Percentiles rank a stretch among this genome's conserved stretches.
Conservation (phyloP, 352 stramenopile genomes). For the Phytophthora sp. region DNA sequence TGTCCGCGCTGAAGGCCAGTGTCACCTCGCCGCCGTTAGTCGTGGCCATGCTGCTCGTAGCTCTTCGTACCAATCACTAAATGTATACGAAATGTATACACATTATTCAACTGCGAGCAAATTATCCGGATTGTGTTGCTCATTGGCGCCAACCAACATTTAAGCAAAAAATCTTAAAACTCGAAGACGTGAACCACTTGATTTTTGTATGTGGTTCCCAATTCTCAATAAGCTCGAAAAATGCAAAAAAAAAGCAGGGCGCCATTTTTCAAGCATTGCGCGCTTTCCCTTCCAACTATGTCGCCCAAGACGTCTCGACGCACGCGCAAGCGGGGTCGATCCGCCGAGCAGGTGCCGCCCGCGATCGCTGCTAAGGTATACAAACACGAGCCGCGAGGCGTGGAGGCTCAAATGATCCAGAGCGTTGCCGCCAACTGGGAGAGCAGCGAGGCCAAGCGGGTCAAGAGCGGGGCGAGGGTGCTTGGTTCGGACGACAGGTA, state of each 20-base stretch:
- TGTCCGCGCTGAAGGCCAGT: constrained; percentile 68
- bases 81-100: no score
- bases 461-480: background rate
- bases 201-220: constrained; percentile 5
- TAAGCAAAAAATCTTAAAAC: constrained; percentile 6
- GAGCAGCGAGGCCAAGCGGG: background rate
- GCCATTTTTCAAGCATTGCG: constrained; percentile 21
- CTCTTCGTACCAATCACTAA: background rate
- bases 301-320: constrained; percentile 18
- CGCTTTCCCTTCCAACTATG: constrained; percentile 13
- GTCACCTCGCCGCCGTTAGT: constrained; percentile 29
- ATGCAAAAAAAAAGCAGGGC: background rate
- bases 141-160: constrained; percentile 1
- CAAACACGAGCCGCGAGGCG: background rate
- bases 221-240: constrained; percentile 9
- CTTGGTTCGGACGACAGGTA: constrained; percentile 24
- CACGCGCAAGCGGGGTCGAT: constrained; percentile 44
- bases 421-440: constrained; percentile 11
- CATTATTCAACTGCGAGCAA: no score
- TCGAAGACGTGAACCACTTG: constrained; percentile 13
- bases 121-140: no score
- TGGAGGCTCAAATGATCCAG: constrained; percentile 2
- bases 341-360: background rate
- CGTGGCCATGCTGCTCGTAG: constrained; percentile 8
- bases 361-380: background rate